Evolutionary conservation across 2,329 filamentous ascomycete genomes (phyloP).

Genomic region (Sclerotinia minor): DNA sequence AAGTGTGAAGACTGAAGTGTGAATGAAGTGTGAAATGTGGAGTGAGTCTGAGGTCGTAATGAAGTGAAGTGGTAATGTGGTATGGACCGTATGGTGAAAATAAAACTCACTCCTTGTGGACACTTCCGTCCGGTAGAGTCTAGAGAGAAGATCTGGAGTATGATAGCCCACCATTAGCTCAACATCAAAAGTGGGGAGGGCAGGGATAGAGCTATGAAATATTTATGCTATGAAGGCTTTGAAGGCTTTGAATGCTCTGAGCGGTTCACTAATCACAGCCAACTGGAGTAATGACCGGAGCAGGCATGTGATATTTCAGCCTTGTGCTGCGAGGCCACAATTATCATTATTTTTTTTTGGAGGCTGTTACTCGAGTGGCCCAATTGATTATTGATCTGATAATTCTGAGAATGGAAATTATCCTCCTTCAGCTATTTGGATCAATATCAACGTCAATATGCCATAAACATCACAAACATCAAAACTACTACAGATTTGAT

Average conservation of each 20-base stretch:
- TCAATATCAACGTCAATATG: neutral
- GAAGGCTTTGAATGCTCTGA: no score
- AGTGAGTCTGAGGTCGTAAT: neutral
- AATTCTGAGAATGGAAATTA: neutral
- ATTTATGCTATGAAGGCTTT: neutral
- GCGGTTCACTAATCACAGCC: neutral
- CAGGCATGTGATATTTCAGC: constrained; percentile 15
- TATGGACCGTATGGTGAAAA: neutral
- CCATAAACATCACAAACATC: no score
- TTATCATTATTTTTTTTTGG: neutral
- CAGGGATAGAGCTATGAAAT: neutral
- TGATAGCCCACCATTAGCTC: neutral
- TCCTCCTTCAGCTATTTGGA: neutral
- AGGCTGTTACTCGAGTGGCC: constrained; percentile 1
- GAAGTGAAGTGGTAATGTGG: neutral
- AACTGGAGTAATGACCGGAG: neutral
- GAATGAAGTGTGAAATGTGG: neutral
- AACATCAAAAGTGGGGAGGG: neutral
- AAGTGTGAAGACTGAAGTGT: neutral
- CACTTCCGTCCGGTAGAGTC: neutral
- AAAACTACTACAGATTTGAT: neutral
- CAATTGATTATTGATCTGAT: no score
- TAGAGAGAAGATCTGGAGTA: constrained; percentile 10
- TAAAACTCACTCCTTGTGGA: neutral
- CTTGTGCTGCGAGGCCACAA: constrained; percentile 3